Evolutionary conservation across 2,329 filamentous ascomycete genomes (phyloP), one percentile per base, ranked within the genome.

Genomic region (Gliomastix tumulicola): DNA sequence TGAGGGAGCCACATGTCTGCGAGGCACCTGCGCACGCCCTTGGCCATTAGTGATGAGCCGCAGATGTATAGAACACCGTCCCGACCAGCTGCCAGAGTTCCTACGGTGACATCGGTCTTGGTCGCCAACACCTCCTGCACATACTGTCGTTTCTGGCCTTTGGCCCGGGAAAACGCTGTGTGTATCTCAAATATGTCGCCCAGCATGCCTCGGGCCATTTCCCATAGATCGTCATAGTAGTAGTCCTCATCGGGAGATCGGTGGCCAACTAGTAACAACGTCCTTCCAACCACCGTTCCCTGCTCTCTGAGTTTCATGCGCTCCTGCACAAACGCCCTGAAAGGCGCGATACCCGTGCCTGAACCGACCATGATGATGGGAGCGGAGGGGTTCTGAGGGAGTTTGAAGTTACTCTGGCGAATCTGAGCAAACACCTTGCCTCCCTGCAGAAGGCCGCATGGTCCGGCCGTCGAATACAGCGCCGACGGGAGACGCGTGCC

Each of bases 61-160:
- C 94, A 98, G 40, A 98, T 90, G 60, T 98, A 98, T 60, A 98
- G 89, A n/a, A n/a, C n/a, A n/a, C n/a, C n/a, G n/a, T n/a, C n/a
- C n/a, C n/a, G n/a, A n/a, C n/a, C n/a, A n/a, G n/a, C n/a, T n/a
- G n/a, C n/a, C n/a, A n/a, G n/a, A n/a, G n/a, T n/a, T n/a, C n/a
- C n/a, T n/a, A n/a, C n/a, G n/a, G n/a, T n/a, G n/a, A n/a, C n/a
- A n/a, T n/a, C n/a, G n/a, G n/a, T n/a, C n/a, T n/a, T n/a, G n/a
- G n/a, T n/a, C n/a, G n/a, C n/a, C n/a, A n/a, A n/a, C n/a, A n/a
- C n/a, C n/a, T n/a, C n/a, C n/a, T n/a, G n/a, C n/a, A n/a, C n/a
- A n/a, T n/a, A n/a, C n/a, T n/a, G n/a, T n/a, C n/a, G n/a, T n/a
- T n/a, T n/a, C n/a, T n/a, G n/a, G n/a, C n/a, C n/a, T n/a, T n/a